Evolutionary conservation across 2,329 filamentous ascomycete species (phyloP).

Genomic region (Cladosporium sp.): DNA sequence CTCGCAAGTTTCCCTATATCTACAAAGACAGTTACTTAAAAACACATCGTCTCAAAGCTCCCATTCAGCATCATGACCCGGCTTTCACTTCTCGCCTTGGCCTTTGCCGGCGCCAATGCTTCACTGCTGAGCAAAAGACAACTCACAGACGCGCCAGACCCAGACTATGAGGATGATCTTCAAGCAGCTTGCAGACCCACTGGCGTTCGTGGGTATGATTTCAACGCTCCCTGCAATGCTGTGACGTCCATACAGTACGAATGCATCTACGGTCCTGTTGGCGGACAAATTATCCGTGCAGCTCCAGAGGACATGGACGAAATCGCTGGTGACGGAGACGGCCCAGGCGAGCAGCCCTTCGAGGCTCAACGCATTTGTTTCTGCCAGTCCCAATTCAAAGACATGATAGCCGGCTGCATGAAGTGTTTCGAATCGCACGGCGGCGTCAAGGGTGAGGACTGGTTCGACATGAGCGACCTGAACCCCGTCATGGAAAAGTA

Average conservation of each 20-base stretch:
- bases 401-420: conserved; percentile 18
- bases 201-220: conserved; percentile 9
- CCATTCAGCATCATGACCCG: not conserved
- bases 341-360: conserved; percentile 6
- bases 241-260: conserved; percentile 20
- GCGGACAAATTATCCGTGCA: not conserved
- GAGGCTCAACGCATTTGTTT: conserved; percentile 26
- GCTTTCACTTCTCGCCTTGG: not conserved
- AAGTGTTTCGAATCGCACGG: conserved; percentile 24
- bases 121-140: not conserved
- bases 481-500: conserved; percentile 19
- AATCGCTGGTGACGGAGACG: not conserved
- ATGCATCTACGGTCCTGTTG: conserved; percentile 18
- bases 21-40: not conserved
- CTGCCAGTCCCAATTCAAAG: conserved; percentile 26
- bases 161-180: conserved; percentile 17
- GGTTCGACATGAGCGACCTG: conserved; percentile 6
- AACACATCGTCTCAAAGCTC: not conserved
- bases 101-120: not conserved
- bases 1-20: not conserved
- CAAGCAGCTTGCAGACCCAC: conserved; percentile 21
- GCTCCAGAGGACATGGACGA: not conserved
- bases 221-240: conserved; percentile 23
- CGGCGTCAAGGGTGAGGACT: conserved; percentile 5
- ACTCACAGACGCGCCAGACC: not conserved